Evolutionary conservation across 2,329 filamentous ascomycete species (phyloP).

Genomic region (Rutstroemia sp.): DNA sequence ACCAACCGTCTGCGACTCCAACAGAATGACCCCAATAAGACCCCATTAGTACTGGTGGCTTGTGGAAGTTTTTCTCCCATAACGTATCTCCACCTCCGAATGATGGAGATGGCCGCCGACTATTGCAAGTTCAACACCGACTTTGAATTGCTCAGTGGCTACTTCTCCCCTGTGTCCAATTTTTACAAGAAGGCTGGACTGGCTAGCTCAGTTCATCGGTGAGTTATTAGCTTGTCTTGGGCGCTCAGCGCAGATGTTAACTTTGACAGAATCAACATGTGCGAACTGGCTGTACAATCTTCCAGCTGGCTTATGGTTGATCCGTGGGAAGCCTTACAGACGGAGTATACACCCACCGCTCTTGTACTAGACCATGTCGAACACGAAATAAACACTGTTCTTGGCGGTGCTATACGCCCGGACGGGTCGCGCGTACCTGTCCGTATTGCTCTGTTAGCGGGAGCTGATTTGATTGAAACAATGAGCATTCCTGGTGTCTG

Average conservation of each 20-base stretch:
- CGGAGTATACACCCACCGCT: constrained; percentile 81
- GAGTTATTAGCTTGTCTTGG: constrained; percentile 16
- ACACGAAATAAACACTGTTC: constrained; percentile 75
- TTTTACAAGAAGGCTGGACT: constrained; percentile 73
- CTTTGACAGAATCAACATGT: constrained; percentile 65
- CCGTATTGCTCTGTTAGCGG: constrained; percentile 74
- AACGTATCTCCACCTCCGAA: constrained; percentile 71
- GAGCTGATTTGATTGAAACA: constrained; percentile 67
- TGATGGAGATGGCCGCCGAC: constrained; percentile 72
- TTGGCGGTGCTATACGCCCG: constrained; percentile 63
- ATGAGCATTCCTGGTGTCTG: constrained; percentile 61
- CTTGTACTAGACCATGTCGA: constrained; percentile 88
- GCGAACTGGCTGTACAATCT: constrained; percentile 69
- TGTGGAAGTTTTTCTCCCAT: constrained; percentile 69
- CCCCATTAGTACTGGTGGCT: constrained; percentile 59
- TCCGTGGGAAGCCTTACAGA: constrained; percentile 80
- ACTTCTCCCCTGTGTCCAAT: constrained; percentile 60
- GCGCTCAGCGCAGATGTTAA: neutral
- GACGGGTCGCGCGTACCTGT: constrained; percentile 57
- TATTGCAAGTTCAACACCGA: constrained; percentile 67
- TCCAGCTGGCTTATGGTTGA: constrained; percentile 81
- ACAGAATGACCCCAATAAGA: constrained; percentile 48
- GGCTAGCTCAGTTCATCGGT: constrained; percentile 63
- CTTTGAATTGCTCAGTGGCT: constrained; percentile 82
- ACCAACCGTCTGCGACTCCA: constrained; percentile 49